Percentiles rank a stretch among this genome's conserved stretches.
phyloP scores from a whole-genome alignment of 768 basidiomycete genomes.

The Pleurotus djamor region DNA sequence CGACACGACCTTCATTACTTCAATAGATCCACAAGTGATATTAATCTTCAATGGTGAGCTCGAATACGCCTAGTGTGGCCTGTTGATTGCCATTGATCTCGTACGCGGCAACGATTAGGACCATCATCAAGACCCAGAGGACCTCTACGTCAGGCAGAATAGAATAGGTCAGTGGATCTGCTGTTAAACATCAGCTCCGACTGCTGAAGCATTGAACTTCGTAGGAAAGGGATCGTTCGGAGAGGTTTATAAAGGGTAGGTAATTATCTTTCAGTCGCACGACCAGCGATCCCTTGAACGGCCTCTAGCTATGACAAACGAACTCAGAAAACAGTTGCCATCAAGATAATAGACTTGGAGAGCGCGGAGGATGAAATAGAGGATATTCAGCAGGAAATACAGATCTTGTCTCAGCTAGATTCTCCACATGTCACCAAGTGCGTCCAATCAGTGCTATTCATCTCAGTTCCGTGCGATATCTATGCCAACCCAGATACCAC shows the following conservation, averaged over 20 bases:
- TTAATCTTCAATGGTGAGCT: conserved; percentile 25
- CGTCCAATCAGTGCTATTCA: conserved; percentile 23
- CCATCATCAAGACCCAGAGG: conserved; percentile 87
- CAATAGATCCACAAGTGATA: conserved; percentile 4
- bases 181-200: conserved; percentile 7
- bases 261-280: conserved; percentile 5
- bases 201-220: conserved; percentile 9
- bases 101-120: conserved; percentile 42
- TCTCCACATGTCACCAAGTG: conserved; percentile 96
- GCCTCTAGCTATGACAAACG: conserved; percentile 83
- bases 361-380: conserved; percentile 99
- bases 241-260: conserved; percentile 98
- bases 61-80: not conserved
- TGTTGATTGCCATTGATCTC: conserved; percentile 25
- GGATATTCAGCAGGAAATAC: conserved; percentile 98
- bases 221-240: conserved; percentile 98
- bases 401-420: conserved; percentile 95
- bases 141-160: conserved; percentile 96
- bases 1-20: conserved; percentile 23
- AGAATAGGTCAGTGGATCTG: conserved; percentile 72
- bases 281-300: not conserved
- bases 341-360: conserved; percentile 99
- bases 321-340: conserved; percentile 95
- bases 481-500: conserved; percentile 64
- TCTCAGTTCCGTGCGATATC: not conserved